A percentile compares a stretch with the other conserved stretches of the same genome.
Conservation (phyloP, 768 basidiomycete species). For the Mycena vitilis region DNA sequence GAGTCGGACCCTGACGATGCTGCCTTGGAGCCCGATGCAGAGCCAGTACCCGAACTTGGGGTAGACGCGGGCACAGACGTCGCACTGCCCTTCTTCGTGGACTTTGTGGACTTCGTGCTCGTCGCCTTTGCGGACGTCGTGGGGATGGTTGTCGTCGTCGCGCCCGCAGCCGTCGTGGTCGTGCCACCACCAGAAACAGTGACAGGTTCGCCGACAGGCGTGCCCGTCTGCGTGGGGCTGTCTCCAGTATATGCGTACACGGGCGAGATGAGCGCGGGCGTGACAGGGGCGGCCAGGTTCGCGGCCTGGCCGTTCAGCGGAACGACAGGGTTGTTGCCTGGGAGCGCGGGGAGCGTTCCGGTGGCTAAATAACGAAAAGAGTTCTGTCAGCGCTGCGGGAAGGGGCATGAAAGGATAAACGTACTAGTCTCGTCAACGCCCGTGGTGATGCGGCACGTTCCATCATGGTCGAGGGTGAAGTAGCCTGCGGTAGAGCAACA, state of each 20-base stretch:
- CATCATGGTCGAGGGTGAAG: conserved; percentile 54
- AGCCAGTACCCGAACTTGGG: conserved; percentile 19
- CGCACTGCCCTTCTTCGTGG: conserved; percentile 7
- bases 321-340: conserved; percentile 65
- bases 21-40: neutral
- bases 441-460: conserved; percentile 59
- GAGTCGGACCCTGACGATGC: too few relatives aligned
- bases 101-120: neutral
- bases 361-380: conserved; percentile 42
- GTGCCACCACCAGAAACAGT: conserved; percentile 22
- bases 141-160: neutral
- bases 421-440: conserved; percentile 60
- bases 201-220: conserved; percentile 38
- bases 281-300: conserved; percentile 35
- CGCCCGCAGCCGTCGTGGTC: neutral
- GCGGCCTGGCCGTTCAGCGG: conserved; percentile 5
- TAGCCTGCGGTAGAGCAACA: conserved; percentile 61
- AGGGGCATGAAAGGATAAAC: conserved; percentile 17
- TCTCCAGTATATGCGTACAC: conserved; percentile 60
- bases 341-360: conserved; percentile 59
- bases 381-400: conserved; percentile 12
- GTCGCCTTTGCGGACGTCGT: neutral
- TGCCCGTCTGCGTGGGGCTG: conserved; percentile 51
- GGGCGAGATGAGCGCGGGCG: conserved; percentile 55
- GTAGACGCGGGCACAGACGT: neutral